phyloP scores from a whole-genome alignment of 805 yeast genomes.

The Yamadazyma philogaea region DNA sequence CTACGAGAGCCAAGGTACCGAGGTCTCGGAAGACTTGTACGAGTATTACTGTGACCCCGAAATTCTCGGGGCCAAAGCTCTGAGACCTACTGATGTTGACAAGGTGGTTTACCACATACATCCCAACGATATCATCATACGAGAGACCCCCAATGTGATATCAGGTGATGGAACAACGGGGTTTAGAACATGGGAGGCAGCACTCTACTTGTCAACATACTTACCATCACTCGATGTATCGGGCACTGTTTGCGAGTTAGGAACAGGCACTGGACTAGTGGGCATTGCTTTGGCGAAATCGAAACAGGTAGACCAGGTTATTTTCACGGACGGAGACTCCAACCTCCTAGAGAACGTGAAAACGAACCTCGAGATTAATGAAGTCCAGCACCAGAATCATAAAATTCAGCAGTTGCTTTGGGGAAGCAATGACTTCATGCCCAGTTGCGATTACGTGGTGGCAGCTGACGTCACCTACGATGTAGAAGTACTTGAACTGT shows the following conservation, averaged over 20 bases:
- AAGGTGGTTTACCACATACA: slow-evolving; percentile 31
- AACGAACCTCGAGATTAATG: slow-evolving; percentile 2
- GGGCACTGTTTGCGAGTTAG: slow-evolving; percentile 60
- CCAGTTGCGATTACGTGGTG: slow-evolving; percentile 50
- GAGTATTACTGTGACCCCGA: slow-evolving; percentile 33
- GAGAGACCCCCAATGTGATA: slow-evolving; percentile 62
- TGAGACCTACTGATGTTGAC: slow-evolving; percentile 39
- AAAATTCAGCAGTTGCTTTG: slow-evolving; percentile 41
- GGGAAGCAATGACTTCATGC: slow-evolving; percentile 47
- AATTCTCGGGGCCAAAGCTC: slow-evolving; percentile 30
- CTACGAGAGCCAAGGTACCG: slow-evolving; percentile 28
- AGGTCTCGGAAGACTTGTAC: slow-evolving; percentile 42
- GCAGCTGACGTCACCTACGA: slow-evolving; percentile 94
- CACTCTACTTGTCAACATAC: slow-evolving; percentile 58
- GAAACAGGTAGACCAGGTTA: slow-evolving; percentile 24
- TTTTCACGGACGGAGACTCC: slow-evolving; percentile 70
- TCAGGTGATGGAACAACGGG: slow-evolving; percentile 87
- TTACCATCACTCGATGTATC: background rate
- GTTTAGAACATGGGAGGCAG: slow-evolving; percentile 91
- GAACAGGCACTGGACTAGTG: slow-evolving; percentile 87
- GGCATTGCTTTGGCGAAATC: slow-evolving; percentile 45
- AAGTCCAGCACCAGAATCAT: background rate
- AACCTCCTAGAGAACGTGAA: slow-evolving; percentile 2
- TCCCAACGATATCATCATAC: slow-evolving; percentile 28
- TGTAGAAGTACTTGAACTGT: slow-evolving; percentile 49